Base-by-base conservation (phyloP, 768 basidiomycete species). In the Leccinum aurantiacum region DNA sequence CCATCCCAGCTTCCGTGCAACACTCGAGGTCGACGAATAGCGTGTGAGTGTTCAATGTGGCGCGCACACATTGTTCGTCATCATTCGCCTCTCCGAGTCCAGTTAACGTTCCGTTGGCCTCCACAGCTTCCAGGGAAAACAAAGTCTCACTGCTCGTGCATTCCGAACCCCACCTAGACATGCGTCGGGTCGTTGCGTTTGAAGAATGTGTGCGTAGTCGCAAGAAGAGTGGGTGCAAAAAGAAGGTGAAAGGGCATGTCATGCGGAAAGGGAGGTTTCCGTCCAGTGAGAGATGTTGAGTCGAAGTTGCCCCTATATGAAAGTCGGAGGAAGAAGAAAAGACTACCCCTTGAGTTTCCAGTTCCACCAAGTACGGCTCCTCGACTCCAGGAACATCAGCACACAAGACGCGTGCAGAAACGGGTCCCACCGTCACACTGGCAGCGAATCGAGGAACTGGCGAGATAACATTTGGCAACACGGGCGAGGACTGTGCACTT, bases 61-160 rank as follows among this genome's bases (percentile, higher is more conserved):
- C 73, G 27, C 77, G 68, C 19, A 67, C 22, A 38, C 67, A 71
- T 31, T 74, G 76, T 35, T 73, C 67, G 46, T 82, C 79, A 44
- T 85, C 83, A 47, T 76, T 76, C 44, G 86, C 77, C 44, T 77
- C 75, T 11, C 85, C 88, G 7, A 81, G 67, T 17, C 80, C 81
- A 59, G 75, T 76, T 2, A 81, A 80, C 6, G 66, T 67, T 6
- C 79, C 82, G 41, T 59, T 68, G 22, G 82, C 63, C 64, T 89
- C 83, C 13, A 90, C 56, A 1, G 78, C 73, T 46, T 88, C 89
- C 48, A 89, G 63, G 4, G 85, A 85, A 14, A 89, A 64, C 3
- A 90, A 59, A 50, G 83, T 84, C 62, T 84, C 82, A 60, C 74
- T 60, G 59, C 73, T 77, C 46, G 78, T 76, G 19, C 74, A 67